A percentile compares a stretch with the other conserved stretches of the same genome.
phyloP scores from a whole-genome alignment of 73 alveolate genomes.

The Paramecium bursaria region DNA sequence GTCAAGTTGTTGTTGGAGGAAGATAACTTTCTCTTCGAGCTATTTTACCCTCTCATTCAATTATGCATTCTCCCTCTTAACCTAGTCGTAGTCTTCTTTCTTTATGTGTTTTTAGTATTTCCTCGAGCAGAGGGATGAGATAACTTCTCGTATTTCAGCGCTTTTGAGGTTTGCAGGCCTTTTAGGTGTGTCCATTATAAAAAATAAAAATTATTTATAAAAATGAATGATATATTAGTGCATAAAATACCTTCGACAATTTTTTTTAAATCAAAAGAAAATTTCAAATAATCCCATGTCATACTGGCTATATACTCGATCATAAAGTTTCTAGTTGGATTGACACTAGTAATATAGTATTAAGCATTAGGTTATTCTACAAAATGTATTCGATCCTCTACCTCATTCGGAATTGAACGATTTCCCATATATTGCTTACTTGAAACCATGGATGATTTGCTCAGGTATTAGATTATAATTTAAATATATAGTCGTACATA shows the following conservation, averaged over 20 bases:
- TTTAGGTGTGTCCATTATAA: too few species aligned
- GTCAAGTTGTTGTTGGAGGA: too few species aligned
- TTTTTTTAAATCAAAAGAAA: slow-evolving; percentile 13
- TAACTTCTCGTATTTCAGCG: too few species aligned
- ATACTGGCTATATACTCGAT: slow-evolving; percentile 36
- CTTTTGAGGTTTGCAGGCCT: too few species aligned
- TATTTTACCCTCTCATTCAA: too few species aligned
- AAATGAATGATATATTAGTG: too few species aligned
- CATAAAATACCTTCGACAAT: slow-evolving; percentile 29
- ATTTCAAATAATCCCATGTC: slow-evolving; percentile 36
- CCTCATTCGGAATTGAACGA: neutral
- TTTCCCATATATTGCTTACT: slow-evolving; percentile 18
- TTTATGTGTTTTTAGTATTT: too few species aligned
- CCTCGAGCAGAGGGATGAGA: too few species aligned
- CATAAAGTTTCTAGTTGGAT: slow-evolving; percentile 15
- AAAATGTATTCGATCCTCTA: neutral
- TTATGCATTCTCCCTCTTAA: too few species aligned
- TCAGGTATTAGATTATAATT: neutral
- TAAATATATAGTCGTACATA: slow-evolving; percentile 7
- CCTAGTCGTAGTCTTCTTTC: too few species aligned
- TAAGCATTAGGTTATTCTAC: slow-evolving; percentile 17
- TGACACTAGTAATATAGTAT: slow-evolving; percentile 20
- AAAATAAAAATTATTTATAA: too few species aligned
- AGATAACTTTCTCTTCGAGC: too few species aligned
- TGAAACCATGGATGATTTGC: slow-evolving; percentile 11